These are phyloP conservation scores for Fagopyrum homotropicum DNA, from an alignment of 148 eudicot genomes.

Conservation along the genomic window DNA sequence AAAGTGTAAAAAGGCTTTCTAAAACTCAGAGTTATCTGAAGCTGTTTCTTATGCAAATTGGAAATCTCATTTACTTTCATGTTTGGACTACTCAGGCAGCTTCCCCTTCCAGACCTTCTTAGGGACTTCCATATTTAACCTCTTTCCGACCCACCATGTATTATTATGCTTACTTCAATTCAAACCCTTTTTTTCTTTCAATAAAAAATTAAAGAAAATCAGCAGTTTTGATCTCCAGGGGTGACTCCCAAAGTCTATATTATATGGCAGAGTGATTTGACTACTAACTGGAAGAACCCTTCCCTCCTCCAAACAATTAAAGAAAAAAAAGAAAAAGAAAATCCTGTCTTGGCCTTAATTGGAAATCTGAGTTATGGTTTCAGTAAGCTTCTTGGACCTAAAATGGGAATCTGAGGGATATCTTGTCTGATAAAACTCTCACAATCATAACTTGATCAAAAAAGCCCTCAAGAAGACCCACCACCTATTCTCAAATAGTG, in stretches of 20 bases:
- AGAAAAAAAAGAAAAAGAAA: neutral
- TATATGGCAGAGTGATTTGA: constrained; percentile 2
- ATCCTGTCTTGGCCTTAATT: neutral
- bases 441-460: neutral
- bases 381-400: neutral
- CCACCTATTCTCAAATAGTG: neutral
- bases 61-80: neutral
- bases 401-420: neutral
- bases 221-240: neutral
- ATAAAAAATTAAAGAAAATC: too few species aligned
- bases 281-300: constrained; percentile 6
- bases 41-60: constrained; percentile 1
- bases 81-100: neutral
- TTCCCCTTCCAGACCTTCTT: neutral
- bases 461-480: neutral
- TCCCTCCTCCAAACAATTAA: too few species aligned
- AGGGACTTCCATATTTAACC: neutral
- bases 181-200: too few species aligned
- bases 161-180: neutral
- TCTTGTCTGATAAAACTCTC: neutral
- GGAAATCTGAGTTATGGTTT: neutral
- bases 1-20: neutral
- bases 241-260: neutral
- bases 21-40: constrained; percentile 4
- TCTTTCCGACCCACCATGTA: neutral